Conservation (phyloP, 2,329 filamentous ascomycete genomes). For the Pleomassaria siparia region DNA sequence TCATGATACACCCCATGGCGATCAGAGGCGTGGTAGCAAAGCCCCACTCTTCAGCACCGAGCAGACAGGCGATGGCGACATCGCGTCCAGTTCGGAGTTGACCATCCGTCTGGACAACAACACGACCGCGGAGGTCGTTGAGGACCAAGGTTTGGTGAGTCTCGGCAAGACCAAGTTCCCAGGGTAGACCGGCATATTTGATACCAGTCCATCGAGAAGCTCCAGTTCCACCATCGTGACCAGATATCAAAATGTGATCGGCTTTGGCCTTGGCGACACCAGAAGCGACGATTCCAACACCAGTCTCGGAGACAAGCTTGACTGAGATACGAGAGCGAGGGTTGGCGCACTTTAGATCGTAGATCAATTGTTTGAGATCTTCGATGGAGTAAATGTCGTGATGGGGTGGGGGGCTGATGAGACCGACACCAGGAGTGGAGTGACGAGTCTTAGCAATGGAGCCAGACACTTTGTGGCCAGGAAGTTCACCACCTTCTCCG, state of each 20-base stretch:
- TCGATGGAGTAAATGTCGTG: conserved; percentile 99
- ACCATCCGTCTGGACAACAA: conserved; percentile 94
- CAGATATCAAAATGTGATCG: conserved; percentile 94
- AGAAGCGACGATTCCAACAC: conserved; percentile 95
- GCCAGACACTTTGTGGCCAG: conserved; percentile 93
- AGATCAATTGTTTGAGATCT: conserved; percentile 96
- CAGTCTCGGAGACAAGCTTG: conserved; percentile 96
- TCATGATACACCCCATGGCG: conserved; percentile 95
- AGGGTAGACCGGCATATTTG: conserved; percentile 95
- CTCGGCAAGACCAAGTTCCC: conserved; percentile 95
- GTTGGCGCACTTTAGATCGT: conserved; percentile 95
- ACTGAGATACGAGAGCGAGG: conserved; percentile 90
- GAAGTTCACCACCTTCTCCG: conserved; percentile 94
- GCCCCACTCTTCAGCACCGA: conserved; percentile 97
- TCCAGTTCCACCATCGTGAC: conserved; percentile 95
- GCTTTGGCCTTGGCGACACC: conserved; percentile 98
- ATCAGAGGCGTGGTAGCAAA: conserved; percentile 94
- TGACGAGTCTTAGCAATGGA: conserved; percentile 93
- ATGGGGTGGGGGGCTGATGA: conserved; percentile 94
- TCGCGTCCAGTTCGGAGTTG: conserved; percentile 91
- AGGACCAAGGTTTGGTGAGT: conserved; percentile 95
- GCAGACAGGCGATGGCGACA: conserved; percentile 88
- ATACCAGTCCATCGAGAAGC: conserved; percentile 98
- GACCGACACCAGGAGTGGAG: conserved; percentile 92
- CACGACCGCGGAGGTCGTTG: conserved; percentile 92